A percentile compares a stretch with the other conserved stretches of the same genome.
These are phyloP conservation scores for Picochlorum costavermella DNA, from an alignment of 139 green algal species.

Conservation along the genomic window DNA sequence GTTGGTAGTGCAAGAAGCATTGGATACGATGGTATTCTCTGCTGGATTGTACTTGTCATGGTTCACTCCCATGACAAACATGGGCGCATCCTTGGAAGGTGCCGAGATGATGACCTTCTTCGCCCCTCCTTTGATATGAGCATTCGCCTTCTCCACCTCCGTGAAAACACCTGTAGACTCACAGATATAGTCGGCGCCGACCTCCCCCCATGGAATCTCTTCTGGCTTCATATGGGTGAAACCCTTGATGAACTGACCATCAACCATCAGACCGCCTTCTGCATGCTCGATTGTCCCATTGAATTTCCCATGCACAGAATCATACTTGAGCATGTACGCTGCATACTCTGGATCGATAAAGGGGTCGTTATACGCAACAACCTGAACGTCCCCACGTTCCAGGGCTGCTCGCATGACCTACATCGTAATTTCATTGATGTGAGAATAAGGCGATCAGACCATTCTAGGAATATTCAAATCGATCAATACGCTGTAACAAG, in stretches of 20 bases:
- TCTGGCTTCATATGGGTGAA: constrained; percentile 70
- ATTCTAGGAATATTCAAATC: too few species aligned
- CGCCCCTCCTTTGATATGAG: constrained; percentile 76
- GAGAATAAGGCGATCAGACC: too few species aligned
- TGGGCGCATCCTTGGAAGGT: constrained; percentile 81
- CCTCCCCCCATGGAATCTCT: constrained; percentile 73
- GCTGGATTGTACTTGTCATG: constrained; percentile 70
- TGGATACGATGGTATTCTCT: constrained; percentile 72
- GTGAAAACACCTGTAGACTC: constrained; percentile 95
- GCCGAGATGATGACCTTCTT: constrained; percentile 96
- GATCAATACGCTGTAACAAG: too few species aligned
- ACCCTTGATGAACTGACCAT: constrained; percentile 56
- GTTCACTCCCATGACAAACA: constrained; percentile 96
- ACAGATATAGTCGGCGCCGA: constrained; percentile 74
- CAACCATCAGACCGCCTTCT: constrained; percentile 51
- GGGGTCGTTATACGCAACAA: constrained; percentile 82
- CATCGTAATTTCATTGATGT: not conserved
- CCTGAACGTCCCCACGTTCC: constrained; percentile 67
- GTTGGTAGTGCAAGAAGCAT: constrained; percentile 96
- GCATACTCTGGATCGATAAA: constrained; percentile 67
- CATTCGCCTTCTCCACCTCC: constrained; percentile 61
- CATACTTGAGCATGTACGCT: constrained; percentile 87
- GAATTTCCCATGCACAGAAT: constrained; percentile 71
- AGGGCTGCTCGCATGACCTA: constrained; percentile 57
- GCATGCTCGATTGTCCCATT: constrained; percentile 36